phyloP scores from a whole-genome alignment of 805 yeast genomes.

The Wickerhamiella shivajii region DNA sequence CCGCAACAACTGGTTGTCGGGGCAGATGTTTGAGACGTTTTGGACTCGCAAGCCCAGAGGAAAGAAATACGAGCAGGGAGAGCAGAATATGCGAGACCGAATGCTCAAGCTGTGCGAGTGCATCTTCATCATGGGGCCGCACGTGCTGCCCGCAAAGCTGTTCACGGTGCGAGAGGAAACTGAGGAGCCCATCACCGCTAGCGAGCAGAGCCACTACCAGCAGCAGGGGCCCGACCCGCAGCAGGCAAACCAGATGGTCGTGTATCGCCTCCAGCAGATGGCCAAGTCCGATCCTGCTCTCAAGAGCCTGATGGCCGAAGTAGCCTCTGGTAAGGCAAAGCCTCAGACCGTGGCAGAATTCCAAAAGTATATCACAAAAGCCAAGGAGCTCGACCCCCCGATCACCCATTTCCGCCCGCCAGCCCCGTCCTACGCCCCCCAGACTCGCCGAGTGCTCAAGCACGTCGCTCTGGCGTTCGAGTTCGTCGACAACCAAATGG shows the following conservation, averaged over 20 bases:
- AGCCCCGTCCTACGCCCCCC: slow-evolving; percentile 5
- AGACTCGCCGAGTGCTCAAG: slow-evolving; percentile 14
- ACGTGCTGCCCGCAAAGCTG: slow-evolving; percentile 56
- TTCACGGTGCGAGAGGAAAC: slow-evolving; percentile 75
- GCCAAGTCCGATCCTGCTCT: slow-evolving; percentile 60
- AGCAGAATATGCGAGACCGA: slow-evolving; percentile 56
- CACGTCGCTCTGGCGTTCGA: slow-evolving; percentile 57
- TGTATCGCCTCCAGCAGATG: slow-evolving; percentile 66
- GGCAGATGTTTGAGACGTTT: slow-evolving; percentile 57
- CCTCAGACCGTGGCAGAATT: slow-evolving; percentile 60
- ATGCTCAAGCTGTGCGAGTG: slow-evolving; percentile 84
- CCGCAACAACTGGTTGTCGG: slow-evolving; percentile 48
- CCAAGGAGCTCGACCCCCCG: slow-evolving; percentile 31
- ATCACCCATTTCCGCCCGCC: too few relatives aligned
- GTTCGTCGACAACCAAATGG: slow-evolving; percentile 62
- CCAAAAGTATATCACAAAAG: slow-evolving; percentile 66
- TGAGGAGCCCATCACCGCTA: slow-evolving; percentile 12
- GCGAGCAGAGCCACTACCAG: too few relatives aligned
- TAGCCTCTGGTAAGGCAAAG: slow-evolving; percentile 70
- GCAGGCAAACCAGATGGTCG: slow-evolving; percentile 75
- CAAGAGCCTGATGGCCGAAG: slow-evolving; percentile 62
- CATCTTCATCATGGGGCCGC: slow-evolving; percentile 64
- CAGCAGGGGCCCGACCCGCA: too few relatives aligned
- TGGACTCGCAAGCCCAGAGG: slow-evolving; percentile 64
- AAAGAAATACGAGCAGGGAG: slow-evolving; percentile 32